phyloP scores from a whole-genome alignment of 768 basidiomycete species.

The Pholiota microspora region DNA sequence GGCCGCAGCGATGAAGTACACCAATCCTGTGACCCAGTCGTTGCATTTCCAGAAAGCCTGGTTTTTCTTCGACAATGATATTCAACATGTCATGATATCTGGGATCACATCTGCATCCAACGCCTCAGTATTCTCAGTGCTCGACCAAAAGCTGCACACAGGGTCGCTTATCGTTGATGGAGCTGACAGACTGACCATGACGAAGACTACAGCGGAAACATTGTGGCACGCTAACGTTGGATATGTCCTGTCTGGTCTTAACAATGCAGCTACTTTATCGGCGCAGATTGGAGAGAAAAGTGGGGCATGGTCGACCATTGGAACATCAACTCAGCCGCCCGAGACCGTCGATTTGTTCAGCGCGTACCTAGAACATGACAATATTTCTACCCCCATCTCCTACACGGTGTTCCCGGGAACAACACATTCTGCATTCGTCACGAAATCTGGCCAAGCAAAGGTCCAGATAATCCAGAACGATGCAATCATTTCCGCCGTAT shows the following conservation, averaged over 20 bases:
- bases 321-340: constrained; percentile 59
- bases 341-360: constrained; percentile 61
- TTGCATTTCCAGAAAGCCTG: constrained; percentile 67
- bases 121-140: constrained; percentile 57
- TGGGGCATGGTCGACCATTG: constrained; percentile 62
- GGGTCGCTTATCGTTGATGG: constrained; percentile 45
- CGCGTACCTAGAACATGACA: constrained; percentile 52
- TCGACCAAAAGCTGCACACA: constrained; percentile 57
- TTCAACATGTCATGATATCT: constrained; percentile 63
- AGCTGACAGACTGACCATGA: constrained; percentile 9
- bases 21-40: constrained; percentile 54
- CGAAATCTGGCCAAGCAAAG: constrained; percentile 29
- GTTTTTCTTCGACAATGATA: constrained; percentile 68
- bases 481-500: constrained; percentile 45
- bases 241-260: constrained; percentile 43
- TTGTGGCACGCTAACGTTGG: constrained; percentile 72
- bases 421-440: constrained; percentile 33
- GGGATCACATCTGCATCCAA: constrained; percentile 42
- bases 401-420: constrained; percentile 61
- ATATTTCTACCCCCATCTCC: constrained; percentile 33
- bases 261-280: constrained; percentile 32
- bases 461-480: constrained; percentile 47
- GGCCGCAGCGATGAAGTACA: constrained; percentile 62
- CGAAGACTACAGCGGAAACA: constrained; percentile 25
- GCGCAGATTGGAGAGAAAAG: constrained; percentile 44